Base-by-base conservation (phyloP, 768 basidiomycete species). In the Daedaleopsis nitida region DNA sequence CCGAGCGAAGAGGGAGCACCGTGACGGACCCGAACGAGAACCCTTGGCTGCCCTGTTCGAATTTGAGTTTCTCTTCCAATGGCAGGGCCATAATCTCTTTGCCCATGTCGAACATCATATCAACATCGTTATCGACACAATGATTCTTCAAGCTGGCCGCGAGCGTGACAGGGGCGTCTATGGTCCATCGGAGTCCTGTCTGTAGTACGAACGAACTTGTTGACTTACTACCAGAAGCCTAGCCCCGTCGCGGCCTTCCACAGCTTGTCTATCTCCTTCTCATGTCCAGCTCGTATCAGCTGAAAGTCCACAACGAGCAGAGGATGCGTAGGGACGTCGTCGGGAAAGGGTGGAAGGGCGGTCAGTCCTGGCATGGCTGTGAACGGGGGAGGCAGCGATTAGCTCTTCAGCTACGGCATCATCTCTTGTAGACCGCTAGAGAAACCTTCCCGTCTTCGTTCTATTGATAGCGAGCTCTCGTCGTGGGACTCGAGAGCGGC, bases 181-280 rank as follows among this genome's bases (percentile, higher is more conserved):
- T 14, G 23, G 3, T 8, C 27, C 16, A 7, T 32, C 27, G 27
- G 27, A 3, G 27, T 32, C 27, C 3, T 32, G 7, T 32, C 27
- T 7, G 27, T 32, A 32, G 4, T 32, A 32, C 27, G 27, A 32
- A 32, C 9, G 16, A 6, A 24, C 10, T 45, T 7, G 53, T 10
- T 16, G 39, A 78, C 80, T 63, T 64, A 81, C 79, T 83, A 84
- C 78, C 82, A 84, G 67, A 84, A 84, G 0, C 83, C 83, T 5
- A 83, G 72, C n/a, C 73, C 72, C 0, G 78, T 81, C 23, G 80
- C 79, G 0, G 82, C 82, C 21, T 78, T 69, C 78, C 79, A 83
- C 17, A 84, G 73, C 52, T 66, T 74, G 17, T 79, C 73, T 4
- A 76, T 69, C 69, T 83, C 83, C 6, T 42, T 55, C 8, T 66